Conservation (phyloP, 2,329 filamentous ascomycete species). For the Hypoxylon sp. region DNA sequence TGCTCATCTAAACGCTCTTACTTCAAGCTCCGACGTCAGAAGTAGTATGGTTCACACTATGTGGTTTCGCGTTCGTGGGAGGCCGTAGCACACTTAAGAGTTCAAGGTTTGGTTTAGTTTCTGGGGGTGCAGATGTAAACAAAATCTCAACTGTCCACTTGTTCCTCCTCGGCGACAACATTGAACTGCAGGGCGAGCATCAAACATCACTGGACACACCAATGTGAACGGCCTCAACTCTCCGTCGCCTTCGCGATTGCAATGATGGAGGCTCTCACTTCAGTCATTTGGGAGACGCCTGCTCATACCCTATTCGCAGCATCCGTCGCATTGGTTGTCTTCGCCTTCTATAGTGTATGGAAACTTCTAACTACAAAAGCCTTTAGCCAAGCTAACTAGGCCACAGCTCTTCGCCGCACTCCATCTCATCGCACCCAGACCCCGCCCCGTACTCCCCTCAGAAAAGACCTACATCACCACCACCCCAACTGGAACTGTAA, state of each 20-base stretch:
- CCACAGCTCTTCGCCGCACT: conserved; percentile 75
- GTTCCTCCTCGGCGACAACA: conserved; percentile 8
- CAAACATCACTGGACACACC: conserved; percentile 8
- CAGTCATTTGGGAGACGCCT: conserved; percentile 53
- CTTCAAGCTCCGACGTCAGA: conserved; percentile 1
- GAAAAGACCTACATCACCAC: conserved; percentile 90
- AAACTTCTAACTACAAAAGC: neutral
- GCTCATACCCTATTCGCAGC: conserved; percentile 55
- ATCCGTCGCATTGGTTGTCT: conserved; percentile 51
- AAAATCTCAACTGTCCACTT: neutral
- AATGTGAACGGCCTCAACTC: conserved; percentile 29
- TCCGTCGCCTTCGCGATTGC: conserved; percentile 23
- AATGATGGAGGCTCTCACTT: conserved; percentile 44
- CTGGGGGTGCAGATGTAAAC: conserved; percentile 5
- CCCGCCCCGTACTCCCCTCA: conserved; percentile 77
- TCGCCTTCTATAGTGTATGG: conserved; percentile 57
- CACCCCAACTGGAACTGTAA: conserved; percentile 68
- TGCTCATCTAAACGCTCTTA: conserved; percentile 12
- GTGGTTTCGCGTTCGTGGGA: conserved; percentile 1
- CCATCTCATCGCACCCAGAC: conserved; percentile 81
- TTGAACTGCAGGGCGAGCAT: neutral
- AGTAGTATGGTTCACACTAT: neutral
- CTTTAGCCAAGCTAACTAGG: conserved; percentile 21
- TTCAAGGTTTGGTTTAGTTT: neutral
- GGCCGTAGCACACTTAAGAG: conserved; percentile 13